Conservation (phyloP, 169 alveolate genomes). For the Cystoisospora suis region DNA sequence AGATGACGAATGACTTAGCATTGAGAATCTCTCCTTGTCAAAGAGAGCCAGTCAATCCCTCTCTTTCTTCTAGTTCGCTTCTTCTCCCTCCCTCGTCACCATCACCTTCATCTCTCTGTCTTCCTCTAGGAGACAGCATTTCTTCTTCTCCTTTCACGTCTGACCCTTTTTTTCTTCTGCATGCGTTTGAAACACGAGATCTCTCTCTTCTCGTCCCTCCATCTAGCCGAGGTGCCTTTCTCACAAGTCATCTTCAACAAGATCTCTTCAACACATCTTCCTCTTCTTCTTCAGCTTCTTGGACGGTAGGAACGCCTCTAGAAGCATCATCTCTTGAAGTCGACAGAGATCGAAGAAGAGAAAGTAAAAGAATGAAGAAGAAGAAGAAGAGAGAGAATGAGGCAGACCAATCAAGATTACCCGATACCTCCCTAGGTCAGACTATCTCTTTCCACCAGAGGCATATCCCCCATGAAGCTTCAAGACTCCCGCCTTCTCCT, state of each 20-base stretch:
- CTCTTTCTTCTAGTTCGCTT: neutral
- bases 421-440: no score
- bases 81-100: neutral
- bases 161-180: slow-evolving; percentile 24
- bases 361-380: no score
- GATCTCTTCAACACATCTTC: no score
- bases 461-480: no score
- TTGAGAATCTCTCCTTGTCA: neutral
- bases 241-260: neutral
- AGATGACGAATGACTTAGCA: neutral
- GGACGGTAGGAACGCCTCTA: no score
- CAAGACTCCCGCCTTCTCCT: no score
- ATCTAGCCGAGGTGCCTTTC: neutral
- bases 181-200: neutral
- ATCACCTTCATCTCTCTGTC: neutral
- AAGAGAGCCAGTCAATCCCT: neutral
- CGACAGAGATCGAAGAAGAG: no score
- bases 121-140: neutral
- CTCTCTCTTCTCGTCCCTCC: neutral
- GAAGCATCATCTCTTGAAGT: no score
- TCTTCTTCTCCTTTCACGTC: neutral
- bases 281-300: no score
- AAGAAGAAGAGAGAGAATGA: no score
- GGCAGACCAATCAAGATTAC: no score
- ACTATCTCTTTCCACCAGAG: no score